phyloP scores from a whole-genome alignment of 139 green algal species.

The Parachlorella kessleri region DNA sequence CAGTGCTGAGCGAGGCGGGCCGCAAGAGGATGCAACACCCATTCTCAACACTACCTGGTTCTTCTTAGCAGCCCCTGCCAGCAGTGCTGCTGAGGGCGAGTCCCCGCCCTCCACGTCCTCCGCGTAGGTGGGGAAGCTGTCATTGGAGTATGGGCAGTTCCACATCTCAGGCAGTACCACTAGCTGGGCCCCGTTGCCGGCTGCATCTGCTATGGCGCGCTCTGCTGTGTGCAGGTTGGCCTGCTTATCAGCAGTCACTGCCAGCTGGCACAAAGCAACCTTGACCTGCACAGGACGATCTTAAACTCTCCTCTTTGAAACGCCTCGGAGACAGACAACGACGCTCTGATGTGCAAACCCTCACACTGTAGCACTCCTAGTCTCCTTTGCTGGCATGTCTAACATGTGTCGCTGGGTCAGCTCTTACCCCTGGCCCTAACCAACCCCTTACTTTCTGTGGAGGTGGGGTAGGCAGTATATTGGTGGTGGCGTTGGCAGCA shows the following conservation, averaged over 20 bases:
- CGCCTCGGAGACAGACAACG: too few relatives aligned
- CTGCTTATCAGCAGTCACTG: conserved; percentile 78
- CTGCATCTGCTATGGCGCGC: conserved; percentile 71
- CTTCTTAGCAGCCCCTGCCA: conserved; percentile 42
- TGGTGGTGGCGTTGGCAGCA: conserved; percentile 12
- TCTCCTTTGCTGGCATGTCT: too few relatives aligned
- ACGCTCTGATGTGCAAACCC: too few relatives aligned
- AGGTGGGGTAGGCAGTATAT: neutral
- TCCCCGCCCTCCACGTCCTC: conserved; percentile 82
- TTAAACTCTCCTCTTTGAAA: too few relatives aligned
- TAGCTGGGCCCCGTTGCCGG: conserved; percentile 61
- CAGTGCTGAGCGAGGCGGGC: too few relatives aligned
- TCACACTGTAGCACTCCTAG: too few relatives aligned
- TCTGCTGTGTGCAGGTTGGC: conserved; percentile 79
- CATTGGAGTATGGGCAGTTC: conserved; percentile 98
- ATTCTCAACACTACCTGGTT: conserved; percentile 40
- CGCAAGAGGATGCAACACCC: too few relatives aligned
- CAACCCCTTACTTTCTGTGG: neutral
- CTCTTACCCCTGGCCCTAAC: neutral
- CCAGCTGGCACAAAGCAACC: conserved; percentile 93
- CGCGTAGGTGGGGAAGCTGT: conserved; percentile 90
- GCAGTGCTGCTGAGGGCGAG: conserved; percentile 45
- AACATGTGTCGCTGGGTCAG: too few relatives aligned
- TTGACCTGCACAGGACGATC: conserved; percentile 90
- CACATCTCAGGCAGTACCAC: conserved; percentile 96